These are phyloP conservation scores for Penicillium angulare DNA, from an alignment of 495 filamentous ascomycete genomes.

Conservation along the genomic window DNA sequence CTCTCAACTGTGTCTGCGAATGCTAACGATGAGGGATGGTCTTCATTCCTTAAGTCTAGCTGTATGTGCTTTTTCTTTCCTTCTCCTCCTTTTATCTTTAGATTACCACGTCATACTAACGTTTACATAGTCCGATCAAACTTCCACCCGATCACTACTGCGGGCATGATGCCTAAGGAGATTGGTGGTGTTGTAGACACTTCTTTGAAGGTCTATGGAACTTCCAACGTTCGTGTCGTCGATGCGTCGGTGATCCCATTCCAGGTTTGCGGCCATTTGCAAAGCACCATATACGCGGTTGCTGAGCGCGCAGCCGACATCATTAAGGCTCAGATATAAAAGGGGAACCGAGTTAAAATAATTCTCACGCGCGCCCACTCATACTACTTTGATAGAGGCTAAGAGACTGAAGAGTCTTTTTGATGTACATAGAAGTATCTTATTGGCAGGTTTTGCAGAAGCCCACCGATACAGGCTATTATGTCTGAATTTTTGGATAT, in stretches of 20 bases:
- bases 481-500: too few species aligned
- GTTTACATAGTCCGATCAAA: conserved; percentile 29
- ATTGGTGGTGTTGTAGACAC: conserved; percentile 50
- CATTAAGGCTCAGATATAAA: conserved; percentile 37
- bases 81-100: neutral
- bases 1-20: conserved; percentile 11
- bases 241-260: conserved; percentile 54
- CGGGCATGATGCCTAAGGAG: conserved; percentile 55
- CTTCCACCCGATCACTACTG: conserved; percentile 48
- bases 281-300: conserved; percentile 54
- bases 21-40: conserved; percentile 22
- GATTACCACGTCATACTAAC: conserved; percentile 1
- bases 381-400: neutral
- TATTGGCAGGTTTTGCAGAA: too few species aligned
- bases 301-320: conserved; percentile 55
- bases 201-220: conserved; percentile 44
- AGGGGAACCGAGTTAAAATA: too few species aligned
- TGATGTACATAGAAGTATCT: too few species aligned
- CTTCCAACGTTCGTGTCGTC: conserved; percentile 54
- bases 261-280: conserved; percentile 49
- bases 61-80: conserved; percentile 31
- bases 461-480: too few species aligned
- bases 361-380: neutral
- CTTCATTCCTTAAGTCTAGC: conserved; percentile 23
- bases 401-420: conserved; percentile 26